A percentile compares a stretch with the other conserved stretches of the same genome.
These are phyloP conservation scores for Brachypodium distachyon DNA, from an alignment of 202 grass and related monocot genomes.

Conservation along the genomic window DNA sequence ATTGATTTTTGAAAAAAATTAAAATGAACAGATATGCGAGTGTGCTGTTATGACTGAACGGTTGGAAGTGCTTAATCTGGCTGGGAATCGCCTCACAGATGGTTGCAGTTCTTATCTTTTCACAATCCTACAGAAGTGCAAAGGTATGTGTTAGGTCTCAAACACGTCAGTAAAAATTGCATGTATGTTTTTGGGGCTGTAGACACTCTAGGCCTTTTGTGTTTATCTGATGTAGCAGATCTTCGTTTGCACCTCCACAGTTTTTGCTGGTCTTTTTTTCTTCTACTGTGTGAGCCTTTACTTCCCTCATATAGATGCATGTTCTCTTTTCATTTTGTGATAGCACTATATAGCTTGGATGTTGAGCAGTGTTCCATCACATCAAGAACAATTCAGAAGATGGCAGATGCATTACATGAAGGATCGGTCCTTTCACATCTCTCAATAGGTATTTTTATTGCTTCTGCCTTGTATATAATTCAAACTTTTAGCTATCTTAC, in stretches of 20 bases:
- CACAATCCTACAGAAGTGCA: conserved; percentile 81
- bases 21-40: conserved; percentile 86
- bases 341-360: conserved; percentile 90
- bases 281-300: neutral
- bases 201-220: neutral
- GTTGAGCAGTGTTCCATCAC: conserved; percentile 94
- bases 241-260: neutral
- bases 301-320: conserved; percentile 3
- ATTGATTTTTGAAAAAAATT: too few relatives aligned
- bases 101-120: conserved; percentile 92
- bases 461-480: neutral
- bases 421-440: conserved; percentile 87
- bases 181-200: neutral
- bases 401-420: conserved; percentile 70
- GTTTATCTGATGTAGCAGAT: neutral
- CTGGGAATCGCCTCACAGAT: conserved; percentile 95
- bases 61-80: conserved; percentile 92
- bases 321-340: conserved; percentile 20
- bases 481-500: conserved; percentile 4
- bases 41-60: conserved; percentile 67
- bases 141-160: conserved; percentile 43
- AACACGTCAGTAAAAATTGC: neutral
- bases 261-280: conserved; percentile 10
- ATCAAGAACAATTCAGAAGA: conserved; percentile 90
- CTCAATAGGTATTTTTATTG: conserved; percentile 62